Conservation (phyloP, 176 grass and related monocot species). For the Cenchrus fungigraminus region DNA sequence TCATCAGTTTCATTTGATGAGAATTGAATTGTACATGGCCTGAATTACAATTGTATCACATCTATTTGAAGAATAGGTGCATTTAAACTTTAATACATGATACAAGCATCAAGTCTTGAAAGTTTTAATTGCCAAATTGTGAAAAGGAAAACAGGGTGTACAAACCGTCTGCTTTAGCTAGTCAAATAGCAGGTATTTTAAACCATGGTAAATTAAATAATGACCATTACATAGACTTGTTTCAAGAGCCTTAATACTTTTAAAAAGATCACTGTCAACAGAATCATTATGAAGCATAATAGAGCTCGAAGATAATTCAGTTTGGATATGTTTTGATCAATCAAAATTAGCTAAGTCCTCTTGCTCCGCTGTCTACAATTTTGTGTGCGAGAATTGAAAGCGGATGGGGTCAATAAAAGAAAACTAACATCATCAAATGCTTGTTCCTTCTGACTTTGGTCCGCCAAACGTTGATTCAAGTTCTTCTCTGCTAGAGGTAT, state of each 20-base stretch:
- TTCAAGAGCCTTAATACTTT: neutral
- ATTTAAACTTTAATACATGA: neutral
- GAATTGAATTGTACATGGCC: neutral
- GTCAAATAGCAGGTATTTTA: neutral
- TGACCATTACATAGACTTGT: neutral
- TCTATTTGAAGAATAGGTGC: neutral
- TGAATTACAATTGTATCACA: neutral
- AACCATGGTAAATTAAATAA: neutral
- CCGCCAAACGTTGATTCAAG: conserved; percentile 68
- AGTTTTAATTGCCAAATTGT: neutral
- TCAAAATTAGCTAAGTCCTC: conserved; percentile 19
- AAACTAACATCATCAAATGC: conserved; percentile 77
- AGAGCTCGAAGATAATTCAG: neutral
- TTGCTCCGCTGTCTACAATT: neutral
- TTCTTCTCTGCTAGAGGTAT: conserved; percentile 86
- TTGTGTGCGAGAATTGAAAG: conserved; percentile 33
- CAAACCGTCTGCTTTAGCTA: neutral
- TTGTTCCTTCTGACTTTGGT: conserved; percentile 73
- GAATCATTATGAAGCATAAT: conserved; percentile 7
- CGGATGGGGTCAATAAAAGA: neutral
- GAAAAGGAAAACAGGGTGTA: neutral
- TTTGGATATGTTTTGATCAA: neutral
- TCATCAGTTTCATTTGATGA: neutral
- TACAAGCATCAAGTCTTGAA: neutral
- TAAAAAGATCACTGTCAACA: neutral